Conservation (phyloP, 2,329 filamentous ascomycete genomes). For the Cytospora leucostoma region DNA sequence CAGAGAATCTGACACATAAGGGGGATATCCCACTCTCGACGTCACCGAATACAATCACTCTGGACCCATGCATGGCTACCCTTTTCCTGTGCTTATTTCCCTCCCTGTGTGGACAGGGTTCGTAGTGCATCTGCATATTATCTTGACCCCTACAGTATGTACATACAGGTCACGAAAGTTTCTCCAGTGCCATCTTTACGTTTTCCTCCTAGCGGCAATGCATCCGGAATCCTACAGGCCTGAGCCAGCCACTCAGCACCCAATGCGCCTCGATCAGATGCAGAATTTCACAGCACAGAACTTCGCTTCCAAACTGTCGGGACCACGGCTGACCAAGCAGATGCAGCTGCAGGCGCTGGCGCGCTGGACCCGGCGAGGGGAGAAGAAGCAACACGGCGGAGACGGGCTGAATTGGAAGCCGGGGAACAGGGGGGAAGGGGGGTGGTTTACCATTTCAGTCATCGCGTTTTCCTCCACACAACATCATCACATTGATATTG, state of each 20-base stretch:
- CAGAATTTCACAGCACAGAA: slow-evolving; percentile 11
- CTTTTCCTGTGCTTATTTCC: neutral
- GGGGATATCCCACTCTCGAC: neutral
- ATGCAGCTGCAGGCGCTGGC: slow-evolving; percentile 17
- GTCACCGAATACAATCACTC: neutral
- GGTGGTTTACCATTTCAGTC: neutral
- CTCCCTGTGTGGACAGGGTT: slow-evolving; percentile 4
- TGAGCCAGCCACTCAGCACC: slow-evolving; percentile 21
- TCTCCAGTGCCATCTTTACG: slow-evolving; percentile 3
- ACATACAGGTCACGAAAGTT: slow-evolving; percentile 14
- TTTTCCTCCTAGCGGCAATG: slow-evolving; percentile 9
- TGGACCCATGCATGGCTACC: neutral
- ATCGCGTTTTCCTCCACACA: neutral
- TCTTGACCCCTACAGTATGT: slow-evolving; percentile 6
- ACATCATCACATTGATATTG: neutral
- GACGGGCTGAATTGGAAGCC: neutral
- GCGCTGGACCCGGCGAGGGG: slow-evolving; percentile 13
- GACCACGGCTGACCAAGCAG: slow-evolving; percentile 22
- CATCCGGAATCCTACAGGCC: slow-evolving; percentile 8
- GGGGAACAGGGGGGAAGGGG: no score
- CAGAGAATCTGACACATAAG: no score
- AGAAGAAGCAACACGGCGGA: neutral
- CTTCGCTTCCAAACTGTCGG: slow-evolving; percentile 22
- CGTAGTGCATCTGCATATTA: slow-evolving; percentile 7
- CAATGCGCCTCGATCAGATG: slow-evolving; percentile 11